Conservation (phyloP, 2,329 filamentous ascomycete species). For the Fusarium stilboides region DNA sequence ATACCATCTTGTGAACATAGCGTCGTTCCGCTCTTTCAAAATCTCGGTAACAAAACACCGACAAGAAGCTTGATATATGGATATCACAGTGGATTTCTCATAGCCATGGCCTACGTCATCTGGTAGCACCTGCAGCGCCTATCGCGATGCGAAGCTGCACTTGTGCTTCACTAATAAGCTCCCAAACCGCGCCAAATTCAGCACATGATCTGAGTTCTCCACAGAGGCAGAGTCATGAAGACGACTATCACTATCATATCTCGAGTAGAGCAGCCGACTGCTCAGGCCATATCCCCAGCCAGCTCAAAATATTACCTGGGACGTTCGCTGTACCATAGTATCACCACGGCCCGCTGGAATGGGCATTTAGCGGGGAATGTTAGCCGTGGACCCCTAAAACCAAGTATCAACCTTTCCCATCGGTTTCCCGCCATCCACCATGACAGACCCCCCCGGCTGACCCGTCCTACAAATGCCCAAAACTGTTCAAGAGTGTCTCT, state of each 20-base stretch:
- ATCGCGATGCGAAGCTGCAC: slow-evolving; percentile 40
- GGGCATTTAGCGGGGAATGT: slow-evolving; percentile 29
- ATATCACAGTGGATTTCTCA: slow-evolving; percentile 26
- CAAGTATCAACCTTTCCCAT: slow-evolving; percentile 8
- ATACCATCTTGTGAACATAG: slow-evolving; percentile 9
- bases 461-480: slow-evolving; percentile 14
- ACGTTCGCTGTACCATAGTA: no score
- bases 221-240: slow-evolving; percentile 30
- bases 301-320: neutral
- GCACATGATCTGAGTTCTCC: slow-evolving; percentile 37
- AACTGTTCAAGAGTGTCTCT: slow-evolving; percentile 16
- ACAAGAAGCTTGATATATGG: slow-evolving; percentile 30
- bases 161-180: slow-evolving; percentile 27
- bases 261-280: slow-evolving; percentile 1
- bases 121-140: slow-evolving; percentile 40
- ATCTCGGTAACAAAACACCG: slow-evolving; percentile 1
- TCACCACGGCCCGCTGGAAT: slow-evolving; percentile 14
- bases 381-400: slow-evolving; percentile 37
- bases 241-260: slow-evolving; percentile 15
- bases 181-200: slow-evolving; percentile 17
- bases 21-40: slow-evolving; percentile 14
- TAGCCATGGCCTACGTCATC: slow-evolving; percentile 48
- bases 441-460: slow-evolving; percentile 29
- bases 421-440: slow-evolving; percentile 9
- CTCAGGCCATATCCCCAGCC: neutral